phyloP scores from a whole-genome alignment of 805 yeast genomes.

The Candida tammaniensis region DNA sequence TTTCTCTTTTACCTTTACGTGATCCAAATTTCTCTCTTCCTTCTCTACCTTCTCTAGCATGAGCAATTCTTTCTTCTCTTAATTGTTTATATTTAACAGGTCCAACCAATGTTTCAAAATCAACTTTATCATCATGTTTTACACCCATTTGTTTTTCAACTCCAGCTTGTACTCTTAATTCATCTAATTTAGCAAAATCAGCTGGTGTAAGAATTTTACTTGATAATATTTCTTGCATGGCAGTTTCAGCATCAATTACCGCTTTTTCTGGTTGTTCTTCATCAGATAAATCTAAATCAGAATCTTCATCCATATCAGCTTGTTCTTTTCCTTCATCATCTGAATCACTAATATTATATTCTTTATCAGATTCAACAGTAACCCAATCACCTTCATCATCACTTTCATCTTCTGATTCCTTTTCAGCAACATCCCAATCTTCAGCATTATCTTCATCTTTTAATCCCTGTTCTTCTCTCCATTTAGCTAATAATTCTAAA shows the following conservation, averaged over 20 bases:
- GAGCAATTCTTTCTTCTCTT: slow-evolving; percentile 87
- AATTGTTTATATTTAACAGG: slow-evolving; percentile 76
- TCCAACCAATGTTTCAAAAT: slow-evolving; percentile 74
- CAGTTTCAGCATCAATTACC: slow-evolving; percentile 16
- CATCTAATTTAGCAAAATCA: slow-evolving; percentile 93
- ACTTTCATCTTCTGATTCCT: slow-evolving; percentile 39
- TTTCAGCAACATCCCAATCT: slow-evolving; percentile 58
- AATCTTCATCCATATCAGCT: slow-evolving; percentile 14
- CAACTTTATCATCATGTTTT: slow-evolving; percentile 80
- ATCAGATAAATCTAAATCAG: slow-evolving; percentile 31
- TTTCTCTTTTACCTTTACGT: slow-evolving; percentile 72
- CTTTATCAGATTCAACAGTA: slow-evolving; percentile 77
- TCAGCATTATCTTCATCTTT: slow-evolving; percentile 52
- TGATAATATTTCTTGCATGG: slow-evolving; percentile 54
- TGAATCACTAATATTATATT: slow-evolving; percentile 48
- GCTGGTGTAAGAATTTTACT: slow-evolving; percentile 91
- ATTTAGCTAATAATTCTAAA: slow-evolving; percentile 80
- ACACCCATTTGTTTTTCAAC: slow-evolving; percentile 73
- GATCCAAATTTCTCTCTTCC: slow-evolving; percentile 91
- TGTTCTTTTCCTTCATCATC: slow-evolving; percentile 33
- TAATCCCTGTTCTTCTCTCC: slow-evolving; percentile 66
- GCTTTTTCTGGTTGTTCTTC: slow-evolving; percentile 25
- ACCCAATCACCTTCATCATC: slow-evolving; percentile 88
- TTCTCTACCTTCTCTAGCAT: slow-evolving; percentile 86
- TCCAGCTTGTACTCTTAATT: slow-evolving; percentile 81